These are phyloP conservation scores for Spiraea crenata DNA, from an alignment of 331 rosid genomes.

Conservation along the genomic window DNA sequence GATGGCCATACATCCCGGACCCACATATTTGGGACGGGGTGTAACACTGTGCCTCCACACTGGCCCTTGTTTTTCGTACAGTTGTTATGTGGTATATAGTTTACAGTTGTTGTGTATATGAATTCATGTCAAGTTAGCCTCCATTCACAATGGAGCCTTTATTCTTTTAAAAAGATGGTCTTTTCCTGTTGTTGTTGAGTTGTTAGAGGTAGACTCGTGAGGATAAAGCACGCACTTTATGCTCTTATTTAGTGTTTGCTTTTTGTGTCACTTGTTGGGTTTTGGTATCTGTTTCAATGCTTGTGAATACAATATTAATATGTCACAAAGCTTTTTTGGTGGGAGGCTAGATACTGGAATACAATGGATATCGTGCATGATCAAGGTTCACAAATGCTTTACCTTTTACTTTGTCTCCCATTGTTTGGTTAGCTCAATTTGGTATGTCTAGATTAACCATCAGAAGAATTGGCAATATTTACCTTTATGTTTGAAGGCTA, in stretches of 20 bases:
- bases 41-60: no score
- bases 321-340: slow-evolving; percentile 93
- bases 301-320: slow-evolving; percentile 81
- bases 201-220: background rate
- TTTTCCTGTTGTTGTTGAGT: background rate
- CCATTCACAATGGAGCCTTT: background rate
- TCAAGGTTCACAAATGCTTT: slow-evolving; percentile 61
- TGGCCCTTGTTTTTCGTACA: no score
- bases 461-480: background rate
- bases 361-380: slow-evolving; percentile 99
- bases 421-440: slow-evolving; percentile 9
- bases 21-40: no score
- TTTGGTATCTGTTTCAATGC: slow-evolving; percentile 85
- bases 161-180: background rate
- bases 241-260: no score
- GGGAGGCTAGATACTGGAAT: slow-evolving; percentile 99
- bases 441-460: slow-evolving; percentile 3
- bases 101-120: background rate
- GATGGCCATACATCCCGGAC: no score
- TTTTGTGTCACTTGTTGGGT: no score
- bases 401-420: slow-evolving; percentile 24
- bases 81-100: no score
- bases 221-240: background rate
- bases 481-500: background rate
- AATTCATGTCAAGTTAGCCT: background rate